Evolutionary conservation across 2,329 filamentous ascomycete genomes (phyloP), one percentile per base, ranked within the genome.

Genomic region (Fonsecaea pedrosoi): DNA sequence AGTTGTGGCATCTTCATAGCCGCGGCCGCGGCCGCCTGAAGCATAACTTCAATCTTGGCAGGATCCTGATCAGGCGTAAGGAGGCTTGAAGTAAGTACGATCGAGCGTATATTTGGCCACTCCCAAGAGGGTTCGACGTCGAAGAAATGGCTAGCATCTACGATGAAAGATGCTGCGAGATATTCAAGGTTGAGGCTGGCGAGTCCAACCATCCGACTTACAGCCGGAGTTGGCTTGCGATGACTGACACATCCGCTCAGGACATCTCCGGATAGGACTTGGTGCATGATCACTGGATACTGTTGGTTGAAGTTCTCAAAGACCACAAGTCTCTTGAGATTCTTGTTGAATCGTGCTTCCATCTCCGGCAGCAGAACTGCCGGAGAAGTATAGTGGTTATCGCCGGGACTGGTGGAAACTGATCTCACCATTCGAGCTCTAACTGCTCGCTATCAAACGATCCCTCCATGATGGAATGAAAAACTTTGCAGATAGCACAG

Each of bases 341-440:
- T 74, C 54, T 18, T 38, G 50, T 62, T 62, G 60, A 61, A 54
- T 54, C 48, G 62, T 53, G 75, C 60, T 75, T 76, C 76, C 77
- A 80, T 73, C 75, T 72, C 68, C 77, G 74, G 64, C 77, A 76
- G 67, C 67, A 79, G 68, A 80, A 79, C 68, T 77, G 77, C 54
- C 78, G 78, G 65, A 80, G 67, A 55, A 80, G 75, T 61, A 80
- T 69, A 65, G 68, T 70, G 40, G 70, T 73, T 59, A 80, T 72
- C 32, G 70, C 76, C 5, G 77, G 75, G 63, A 78, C 75, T 5
- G 72, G 70, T 57, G 79, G 76, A 13, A 80, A 75, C 42, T 58
- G 61, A 66, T 59, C 54, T 70, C 70, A 62, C 60, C 60, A 62
- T 55, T 62, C 45, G 34, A 54, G 48, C 60, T 62, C 60, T 13